These are phyloP conservation scores for Pythium phragmitis DNA, from an alignment of 352 stramenopile species.

Conservation along the genomic window DNA sequence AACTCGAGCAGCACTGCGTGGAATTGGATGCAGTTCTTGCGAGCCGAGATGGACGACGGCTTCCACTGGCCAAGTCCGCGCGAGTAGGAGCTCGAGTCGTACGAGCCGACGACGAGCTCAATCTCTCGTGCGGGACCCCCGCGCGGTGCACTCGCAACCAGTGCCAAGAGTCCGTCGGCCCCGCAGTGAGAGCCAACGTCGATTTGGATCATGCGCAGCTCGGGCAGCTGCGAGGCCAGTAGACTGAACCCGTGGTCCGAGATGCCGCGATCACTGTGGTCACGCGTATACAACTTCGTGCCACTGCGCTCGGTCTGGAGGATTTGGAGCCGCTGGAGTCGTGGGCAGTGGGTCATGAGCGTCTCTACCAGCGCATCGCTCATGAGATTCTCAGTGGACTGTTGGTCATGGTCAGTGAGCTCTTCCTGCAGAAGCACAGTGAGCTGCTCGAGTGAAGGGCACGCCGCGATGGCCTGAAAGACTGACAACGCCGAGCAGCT, in stretches of 20 bases:
- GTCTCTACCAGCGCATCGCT: conserved; percentile 14
- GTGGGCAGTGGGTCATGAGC: not conserved
- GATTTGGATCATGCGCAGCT: not conserved
- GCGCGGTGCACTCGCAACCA: conserved; percentile 58
- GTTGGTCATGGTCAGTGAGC: not conserved
- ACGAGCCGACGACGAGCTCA: conserved; percentile 19
- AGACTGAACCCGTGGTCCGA: conserved; percentile 1
- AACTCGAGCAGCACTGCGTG: conserved; percentile 22
- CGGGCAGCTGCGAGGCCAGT: not conserved
- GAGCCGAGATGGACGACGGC: not conserved
- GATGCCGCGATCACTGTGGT: not conserved
- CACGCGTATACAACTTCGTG: not conserved
- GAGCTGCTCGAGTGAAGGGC: conserved; percentile 13
- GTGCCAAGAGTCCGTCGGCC: conserved; percentile 61
- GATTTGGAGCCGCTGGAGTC: conserved; percentile 1
- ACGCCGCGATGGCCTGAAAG: conserved; percentile 9
- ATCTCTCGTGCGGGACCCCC: conserved; percentile 35
- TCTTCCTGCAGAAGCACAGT: conserved; percentile 16
- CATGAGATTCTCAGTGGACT: not conserved
- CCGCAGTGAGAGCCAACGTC: conserved; percentile 31
- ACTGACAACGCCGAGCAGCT: not conserved
- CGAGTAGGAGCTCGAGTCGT: not conserved
- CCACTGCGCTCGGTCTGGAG: not conserved
- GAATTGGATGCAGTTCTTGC: conserved; percentile 20
- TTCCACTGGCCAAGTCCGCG: not conserved